Percentiles rank a stretch among this genome's conserved stretches.
Evolutionary conservation across 257 asterid species (phyloP).

Genomic region (Nicotiana tabacum): DNA sequence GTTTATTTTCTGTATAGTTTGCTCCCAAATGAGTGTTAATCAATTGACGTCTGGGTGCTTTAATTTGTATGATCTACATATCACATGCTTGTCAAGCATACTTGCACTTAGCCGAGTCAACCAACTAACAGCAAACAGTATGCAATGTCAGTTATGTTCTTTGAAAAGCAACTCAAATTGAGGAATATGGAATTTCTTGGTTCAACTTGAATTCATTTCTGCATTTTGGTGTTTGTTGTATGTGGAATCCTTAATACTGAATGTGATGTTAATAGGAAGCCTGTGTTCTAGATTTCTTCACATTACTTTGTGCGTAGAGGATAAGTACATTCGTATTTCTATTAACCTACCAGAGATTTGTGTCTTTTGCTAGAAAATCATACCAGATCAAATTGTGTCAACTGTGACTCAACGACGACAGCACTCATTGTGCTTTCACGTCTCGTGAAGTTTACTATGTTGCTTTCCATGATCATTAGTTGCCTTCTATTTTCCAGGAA

Average conservation of each 20-base stretch:
- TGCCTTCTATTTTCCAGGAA: slow-evolving; percentile 44
- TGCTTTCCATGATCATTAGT: not conserved
- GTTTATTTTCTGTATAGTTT: not conserved
- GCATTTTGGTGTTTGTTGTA: not conserved
- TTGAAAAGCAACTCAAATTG: not conserved
- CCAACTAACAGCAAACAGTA: not conserved
- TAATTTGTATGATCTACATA: not conserved
- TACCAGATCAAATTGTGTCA: not conserved
- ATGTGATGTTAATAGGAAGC: not conserved
- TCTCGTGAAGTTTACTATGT: not conserved
- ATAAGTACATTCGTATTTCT: not conserved
- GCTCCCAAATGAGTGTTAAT: not conserved
- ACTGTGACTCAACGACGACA: not conserved
- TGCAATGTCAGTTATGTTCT: not conserved
- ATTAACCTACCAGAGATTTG: not conserved
- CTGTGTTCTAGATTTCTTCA: not conserved
- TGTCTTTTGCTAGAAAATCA: not conserved
- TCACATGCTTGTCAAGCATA: not conserved
- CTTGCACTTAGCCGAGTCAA: not conserved
- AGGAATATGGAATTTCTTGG: not conserved
- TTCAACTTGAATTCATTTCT: not conserved
- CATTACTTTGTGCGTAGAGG: not conserved
- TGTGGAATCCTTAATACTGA: not conserved
- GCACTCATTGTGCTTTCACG: not conserved
- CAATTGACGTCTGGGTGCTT: not conserved